A percentile compares a stretch with the other conserved stretches of the same genome.
Conservation (phyloP, 2,329 filamentous ascomycete species). For the Trematosphaeria pertusa region DNA sequence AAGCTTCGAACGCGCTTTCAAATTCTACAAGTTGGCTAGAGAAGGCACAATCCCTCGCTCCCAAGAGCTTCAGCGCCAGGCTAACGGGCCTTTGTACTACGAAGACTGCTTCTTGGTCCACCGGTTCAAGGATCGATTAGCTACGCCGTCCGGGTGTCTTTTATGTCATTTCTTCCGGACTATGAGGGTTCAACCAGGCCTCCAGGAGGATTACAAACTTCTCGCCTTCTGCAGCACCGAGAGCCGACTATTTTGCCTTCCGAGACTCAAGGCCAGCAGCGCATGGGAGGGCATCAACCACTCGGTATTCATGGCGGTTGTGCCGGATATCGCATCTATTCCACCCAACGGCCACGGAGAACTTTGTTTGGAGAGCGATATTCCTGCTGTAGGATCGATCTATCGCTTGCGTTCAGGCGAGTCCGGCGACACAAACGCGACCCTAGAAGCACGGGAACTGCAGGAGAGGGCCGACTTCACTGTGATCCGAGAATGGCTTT, state of each 20-base stretch:
- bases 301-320: too few species aligned
- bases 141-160: too few species aligned
- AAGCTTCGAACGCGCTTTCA: too few species aligned
- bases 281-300: too few species aligned
- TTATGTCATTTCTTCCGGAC: too few species aligned
- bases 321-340: too few species aligned
- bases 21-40: too few species aligned
- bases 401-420: conserved; percentile 4
- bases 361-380: conserved; percentile 15
- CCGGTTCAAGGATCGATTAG: conserved; percentile 2
- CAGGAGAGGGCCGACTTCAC: conserved; percentile 5
- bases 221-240: conserved; percentile 20
- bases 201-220: conserved; percentile 15
- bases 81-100: neutral
- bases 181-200: conserved; percentile 9
- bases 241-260: conserved; percentile 14
- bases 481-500: conserved; percentile 6
- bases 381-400: conserved; percentile 13
- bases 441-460: conserved; percentile 6
- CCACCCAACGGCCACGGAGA: too few species aligned
- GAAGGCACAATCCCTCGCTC: too few species aligned
- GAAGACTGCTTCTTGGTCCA: conserved; percentile 6
- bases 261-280: conserved; percentile 1
- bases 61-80: too few species aligned
- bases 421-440: neutral